These are phyloP conservation scores for Colletotrichum musicola DNA, from an alignment of 2,329 filamentous ascomycete species.

Conservation along the genomic window DNA sequence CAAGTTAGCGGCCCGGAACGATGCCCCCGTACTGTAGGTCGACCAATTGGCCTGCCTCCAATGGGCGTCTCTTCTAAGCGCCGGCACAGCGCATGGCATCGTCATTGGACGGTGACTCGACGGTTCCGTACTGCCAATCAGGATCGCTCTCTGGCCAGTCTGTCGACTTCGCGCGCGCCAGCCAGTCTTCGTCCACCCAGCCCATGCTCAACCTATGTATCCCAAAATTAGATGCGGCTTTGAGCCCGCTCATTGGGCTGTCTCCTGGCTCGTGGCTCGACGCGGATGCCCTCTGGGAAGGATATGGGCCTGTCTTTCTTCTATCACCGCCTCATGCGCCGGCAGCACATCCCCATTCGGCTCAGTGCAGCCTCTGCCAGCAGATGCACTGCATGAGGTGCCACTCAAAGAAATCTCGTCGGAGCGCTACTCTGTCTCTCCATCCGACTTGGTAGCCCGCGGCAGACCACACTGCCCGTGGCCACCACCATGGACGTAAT, in stretches of 20 bases:
- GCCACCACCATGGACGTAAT: conserved; percentile 2
- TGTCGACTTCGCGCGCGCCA: conserved; percentile 55
- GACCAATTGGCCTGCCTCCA: conserved; percentile 33
- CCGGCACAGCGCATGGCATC: conserved; percentile 34
- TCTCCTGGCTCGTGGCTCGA: conserved; percentile 10
- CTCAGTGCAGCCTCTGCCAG: conserved; percentile 28
- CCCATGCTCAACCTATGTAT: conserved; percentile 43
- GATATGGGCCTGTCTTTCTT: conserved; percentile 22
- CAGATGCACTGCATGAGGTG: conserved; percentile 29
- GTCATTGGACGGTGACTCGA: conserved; percentile 37
- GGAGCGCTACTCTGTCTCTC: conserved; percentile 21
- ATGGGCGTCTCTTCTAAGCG: conserved; percentile 42
- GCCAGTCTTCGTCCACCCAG: conserved; percentile 45
- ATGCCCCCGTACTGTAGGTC: neutral
- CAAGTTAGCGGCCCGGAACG: conserved; percentile 14
- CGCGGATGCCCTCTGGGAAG: conserved; percentile 21
- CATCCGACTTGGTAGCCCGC: conserved; percentile 7
- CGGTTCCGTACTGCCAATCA: conserved; percentile 21
- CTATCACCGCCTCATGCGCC: conserved; percentile 31
- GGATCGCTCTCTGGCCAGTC: conserved; percentile 31
- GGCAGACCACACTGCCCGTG: conserved; percentile 26
- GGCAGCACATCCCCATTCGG: conserved; percentile 27
- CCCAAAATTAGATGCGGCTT: conserved; percentile 51
- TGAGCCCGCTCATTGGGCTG: conserved; percentile 49
- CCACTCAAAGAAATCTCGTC: conserved; percentile 4